Conservation (phyloP, 768 basidiomycete species). For the Termitomyces sp. region DNA sequence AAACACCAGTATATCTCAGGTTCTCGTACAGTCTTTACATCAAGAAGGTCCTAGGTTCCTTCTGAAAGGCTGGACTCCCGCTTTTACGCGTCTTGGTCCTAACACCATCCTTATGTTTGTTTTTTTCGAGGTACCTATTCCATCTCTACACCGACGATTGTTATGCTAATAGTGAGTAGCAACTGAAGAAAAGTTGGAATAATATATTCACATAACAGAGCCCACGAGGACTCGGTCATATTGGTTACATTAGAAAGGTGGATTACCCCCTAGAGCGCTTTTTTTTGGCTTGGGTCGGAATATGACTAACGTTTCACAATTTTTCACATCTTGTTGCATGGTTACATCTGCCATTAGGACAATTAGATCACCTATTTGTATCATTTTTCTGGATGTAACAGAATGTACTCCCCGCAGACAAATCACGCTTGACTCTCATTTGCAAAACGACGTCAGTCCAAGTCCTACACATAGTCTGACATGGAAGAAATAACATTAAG, state of each 20-base stretch:
- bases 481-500: slow-evolving; percentile 8
- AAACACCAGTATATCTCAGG: slow-evolving; percentile 39
- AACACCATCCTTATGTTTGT: slow-evolving; percentile 84
- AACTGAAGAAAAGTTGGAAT: slow-evolving; percentile 66
- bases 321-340: neutral
- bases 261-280: neutral
- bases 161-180: slow-evolving; percentile 31
- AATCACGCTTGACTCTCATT: neutral
- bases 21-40: slow-evolving; percentile 54
- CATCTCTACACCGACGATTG: neutral
- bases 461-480: neutral
- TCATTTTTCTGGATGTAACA: slow-evolving; percentile 3
- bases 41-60: slow-evolving; percentile 75
- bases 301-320: slow-evolving; percentile 1
- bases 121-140: slow-evolving; percentile 62
- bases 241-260: neutral
- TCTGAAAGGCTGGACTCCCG: slow-evolving; percentile 88
- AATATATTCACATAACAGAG: slow-evolving; percentile 7
- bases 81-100: slow-evolving; percentile 78
- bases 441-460: neutral
- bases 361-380: slow-evolving; percentile 2
- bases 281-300: neutral
- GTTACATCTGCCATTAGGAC: slow-evolving; percentile 1
- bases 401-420: slow-evolving; percentile 1
- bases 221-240: neutral